Evolutionary conservation across 345 rosid species (phyloP), one percentile per base, ranked within the genome.

Genomic region (Pistacia integerrima): DNA sequence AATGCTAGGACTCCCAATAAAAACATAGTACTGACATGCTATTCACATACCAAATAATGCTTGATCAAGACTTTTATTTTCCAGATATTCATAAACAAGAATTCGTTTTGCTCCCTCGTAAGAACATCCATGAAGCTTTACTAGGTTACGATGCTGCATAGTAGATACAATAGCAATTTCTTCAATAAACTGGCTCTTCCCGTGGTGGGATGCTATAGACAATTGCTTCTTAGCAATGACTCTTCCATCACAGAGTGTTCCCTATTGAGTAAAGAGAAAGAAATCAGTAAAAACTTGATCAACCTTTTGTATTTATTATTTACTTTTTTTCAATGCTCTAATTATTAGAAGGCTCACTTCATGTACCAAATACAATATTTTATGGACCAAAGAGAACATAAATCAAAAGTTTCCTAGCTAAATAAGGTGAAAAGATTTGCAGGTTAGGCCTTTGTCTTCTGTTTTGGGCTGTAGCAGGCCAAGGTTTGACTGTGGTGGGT

Each of bases 71-170:
- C 41, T 38, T 38, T 79, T 89, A 75, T 84, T 89, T 70, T 85
- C 84, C 13, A 83, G 81, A 64, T 79, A 84, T 81, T 89, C 89
- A 3, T 85, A 87, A 38, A 87, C 89, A 41, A 89, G 87, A 65
- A 89, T 85, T 56, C 82, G 74, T 41, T 84, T 22, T 14, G 83
- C n/a, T 63, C 86, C 88, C 49, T 85, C 88, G 3, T 85, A 81
- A 78, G 88, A 85, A 69, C 89, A 87, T 52, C 90, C 88, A 49
- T 89, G 74, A 36, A 87, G 70, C 74, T 89, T 87, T 41, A 87
- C 89, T 4, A 89, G 88, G 79, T 85, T 89, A 35, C 92, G 85
- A 49, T 89, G 92, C 69, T 89, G 90, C 67, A 30, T 22, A 22
- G 22, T 22, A 22, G 22, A 22, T 22, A 22, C 22, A 22, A 22